Base-by-base conservation (phyloP, 139 green algal species). In the Parachlorella kessleri region DNA sequence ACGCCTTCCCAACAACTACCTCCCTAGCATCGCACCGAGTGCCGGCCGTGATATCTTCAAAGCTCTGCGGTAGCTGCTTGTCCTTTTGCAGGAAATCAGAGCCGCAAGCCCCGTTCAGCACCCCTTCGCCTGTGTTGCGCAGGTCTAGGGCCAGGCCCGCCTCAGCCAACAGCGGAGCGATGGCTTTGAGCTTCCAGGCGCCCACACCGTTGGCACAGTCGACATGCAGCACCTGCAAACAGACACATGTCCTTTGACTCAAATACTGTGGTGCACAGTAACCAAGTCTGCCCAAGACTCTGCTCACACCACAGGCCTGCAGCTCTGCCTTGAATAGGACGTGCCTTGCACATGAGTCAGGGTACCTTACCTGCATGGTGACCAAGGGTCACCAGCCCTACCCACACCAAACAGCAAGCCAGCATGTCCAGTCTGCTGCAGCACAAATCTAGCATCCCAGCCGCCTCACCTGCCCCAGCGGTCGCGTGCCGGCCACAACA, bases 41-140 rank as follows among this genome's bases (percentile, higher is more conserved):
- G 21, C 75, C 81, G 1, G 72, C 40, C 0, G 70, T 21, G 30
- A 92, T 83, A 4, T 55, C 70, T 21, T 70, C 70, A 59, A 93
- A 91, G 14, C 75, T 78, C 0, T 38, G 32, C 2, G 96, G 94
- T 48, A 84, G 79, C 48, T 71, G 32, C 39, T 82, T 76, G 75
- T 97, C 89, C 78, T 99, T 99, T 84, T 99, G 95, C 48, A 99
- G 92, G 66, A 90, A 97, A 83, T 99, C 97, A 14, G 96, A 93
- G 2, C 97, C 97, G 70, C 92, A 97, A n/a, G 53, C 40, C 39
- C 89, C 70, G 79, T 98, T 99, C 39, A 99, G 88, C 59, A 55
- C 68, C 7, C 91, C 87, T 8, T 70, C 79, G 4, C 82, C 85
- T 18, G 67, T 75, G 76, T 87, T 86, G 59, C 33, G 41, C 78